Evolutionary conservation across 2,329 filamentous ascomycete species (phyloP).

Genomic region (Xylariales sp.): DNA sequence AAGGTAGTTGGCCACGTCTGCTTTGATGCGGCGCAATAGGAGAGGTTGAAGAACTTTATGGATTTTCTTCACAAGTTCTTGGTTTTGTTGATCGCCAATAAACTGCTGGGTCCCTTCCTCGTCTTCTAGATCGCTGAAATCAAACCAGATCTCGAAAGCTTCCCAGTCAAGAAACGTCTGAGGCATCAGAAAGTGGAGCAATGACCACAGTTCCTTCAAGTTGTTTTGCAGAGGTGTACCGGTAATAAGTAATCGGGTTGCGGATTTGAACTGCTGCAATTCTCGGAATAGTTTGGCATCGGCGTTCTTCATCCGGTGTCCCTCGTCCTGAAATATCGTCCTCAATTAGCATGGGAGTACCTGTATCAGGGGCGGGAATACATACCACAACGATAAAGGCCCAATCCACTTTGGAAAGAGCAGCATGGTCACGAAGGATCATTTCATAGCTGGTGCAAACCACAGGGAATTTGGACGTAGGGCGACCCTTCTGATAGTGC

Average conservation of each 20-base stretch:
- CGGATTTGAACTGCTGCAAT: slow-evolving; percentile 81
- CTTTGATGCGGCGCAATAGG: slow-evolving; percentile 81
- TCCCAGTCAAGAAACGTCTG: slow-evolving; percentile 91
- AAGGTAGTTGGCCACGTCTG: slow-evolving; percentile 85
- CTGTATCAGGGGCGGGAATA: no score
- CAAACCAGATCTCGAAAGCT: slow-evolving; percentile 93
- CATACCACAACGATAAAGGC: slow-evolving; percentile 91
- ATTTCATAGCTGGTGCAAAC: slow-evolving; percentile 97
- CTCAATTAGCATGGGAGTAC: background rate
- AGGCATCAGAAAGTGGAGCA: slow-evolving; percentile 89
- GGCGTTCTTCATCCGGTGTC: slow-evolving; percentile 95
- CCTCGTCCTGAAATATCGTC: slow-evolving; percentile 66
- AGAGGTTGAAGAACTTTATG: slow-evolving; percentile 92
- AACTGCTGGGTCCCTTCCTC: slow-evolving; percentile 75
- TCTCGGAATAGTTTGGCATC: slow-evolving; percentile 90
- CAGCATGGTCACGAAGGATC: slow-evolving; percentile 82
- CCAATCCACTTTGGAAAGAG: slow-evolving; percentile 82
- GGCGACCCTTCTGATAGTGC: slow-evolving; percentile 57
- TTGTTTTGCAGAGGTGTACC: slow-evolving; percentile 97
- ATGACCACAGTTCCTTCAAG: slow-evolving; percentile 87
- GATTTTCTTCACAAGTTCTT: slow-evolving; percentile 78
- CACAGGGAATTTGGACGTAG: slow-evolving; percentile 71
- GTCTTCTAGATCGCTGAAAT: slow-evolving; percentile 88
- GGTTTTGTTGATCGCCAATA: slow-evolving; percentile 71
- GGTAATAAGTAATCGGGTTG: slow-evolving; percentile 87